phyloP scores from a whole-genome alignment of 2,329 filamentous ascomycete genomes.

The Helotiales sp. region DNA sequence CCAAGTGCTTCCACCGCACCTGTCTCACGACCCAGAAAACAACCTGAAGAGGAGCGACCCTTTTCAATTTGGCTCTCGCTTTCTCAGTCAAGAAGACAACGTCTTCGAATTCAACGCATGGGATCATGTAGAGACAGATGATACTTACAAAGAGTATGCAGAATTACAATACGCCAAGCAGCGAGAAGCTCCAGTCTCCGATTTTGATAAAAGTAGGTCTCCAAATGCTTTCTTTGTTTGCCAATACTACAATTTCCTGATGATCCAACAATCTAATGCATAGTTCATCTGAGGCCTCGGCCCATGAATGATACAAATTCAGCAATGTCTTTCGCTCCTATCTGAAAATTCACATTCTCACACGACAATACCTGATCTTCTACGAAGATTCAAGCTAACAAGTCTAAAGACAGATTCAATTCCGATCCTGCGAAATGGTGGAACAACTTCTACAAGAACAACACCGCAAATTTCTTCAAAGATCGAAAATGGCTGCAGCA shows the following conservation, averaged over 20 bases:
- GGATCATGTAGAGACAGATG: conserved; percentile 96
- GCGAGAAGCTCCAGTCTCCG: conserved; percentile 80
- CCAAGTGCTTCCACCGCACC: conserved; percentile 28
- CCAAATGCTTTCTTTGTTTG: conserved; percentile 5
- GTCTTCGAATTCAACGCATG: conserved; percentile 98
- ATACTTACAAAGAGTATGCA: conserved; percentile 82
- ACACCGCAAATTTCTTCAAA: conserved; percentile 97
- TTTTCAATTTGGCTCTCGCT: conserved; percentile 92
- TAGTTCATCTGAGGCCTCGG: conserved; percentile 67
- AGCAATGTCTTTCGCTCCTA: conserved; percentile 71
- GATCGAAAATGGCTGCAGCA: conserved; percentile 96
- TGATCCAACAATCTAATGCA: conserved; percentile 59
- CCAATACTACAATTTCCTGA: conserved; percentile 40
- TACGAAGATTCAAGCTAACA: conserved; percentile 40
- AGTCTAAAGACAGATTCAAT: conserved; percentile 73
- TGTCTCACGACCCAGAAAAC: conserved; percentile 45
- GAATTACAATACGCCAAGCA: conserved; percentile 84
- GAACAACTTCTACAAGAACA: conserved; percentile 98
- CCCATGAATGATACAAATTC: conserved; percentile 58
- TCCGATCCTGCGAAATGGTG: conserved; percentile 91
- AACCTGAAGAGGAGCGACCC: conserved; percentile 88
- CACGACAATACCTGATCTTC: conserved; percentile 1
- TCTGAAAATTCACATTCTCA: conserved; percentile 51
- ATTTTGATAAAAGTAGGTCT: conserved; percentile 81
- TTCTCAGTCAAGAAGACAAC: conserved; percentile 79